A percentile compares a stretch with the other conserved stretches of the same genome.
Evolutionary conservation across 148 eudicot species (phyloP).

Genomic region (Heliosperma pusillum): DNA sequence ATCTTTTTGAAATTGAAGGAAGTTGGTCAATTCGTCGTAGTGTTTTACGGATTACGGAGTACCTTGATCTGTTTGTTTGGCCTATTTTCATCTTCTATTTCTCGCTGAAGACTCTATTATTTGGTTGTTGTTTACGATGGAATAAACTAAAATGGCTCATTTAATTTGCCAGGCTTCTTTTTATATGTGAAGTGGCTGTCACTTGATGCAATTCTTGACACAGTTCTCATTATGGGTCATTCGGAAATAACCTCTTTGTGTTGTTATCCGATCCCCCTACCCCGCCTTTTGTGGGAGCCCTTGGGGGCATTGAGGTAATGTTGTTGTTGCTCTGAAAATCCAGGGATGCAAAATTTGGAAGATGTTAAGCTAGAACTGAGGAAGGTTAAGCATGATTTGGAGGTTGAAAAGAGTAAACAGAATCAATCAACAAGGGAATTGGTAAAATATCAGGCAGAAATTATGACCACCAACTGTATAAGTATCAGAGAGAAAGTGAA

Average conservation of each 20-base stretch:
- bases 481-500: slow-evolving; percentile 13
- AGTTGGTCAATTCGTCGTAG: not conserved
- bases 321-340: not conserved
- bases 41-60: no score
- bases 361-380: slow-evolving; percentile 22
- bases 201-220: no score
- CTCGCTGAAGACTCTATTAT: no score
- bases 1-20: not conserved
- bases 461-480: not conserved
- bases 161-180: not conserved
- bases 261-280: no score
- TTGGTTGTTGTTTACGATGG: no score
- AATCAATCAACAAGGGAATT: not conserved
- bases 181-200: not conserved
- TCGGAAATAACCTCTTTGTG: no score
- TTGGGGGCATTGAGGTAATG: no score
- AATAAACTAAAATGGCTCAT: no score
- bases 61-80: not conserved
- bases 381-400: slow-evolving; percentile 17
- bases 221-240: not conserved
- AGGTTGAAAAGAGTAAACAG: slow-evolving; percentile 14
- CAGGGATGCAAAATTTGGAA: slow-evolving; percentile 19
- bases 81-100: not conserved
- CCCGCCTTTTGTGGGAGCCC: no score
- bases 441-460: slow-evolving; percentile 7